phyloP scores from a whole-genome alignment of 2,329 filamentous ascomycete species.

The Coniella lustricola region DNA sequence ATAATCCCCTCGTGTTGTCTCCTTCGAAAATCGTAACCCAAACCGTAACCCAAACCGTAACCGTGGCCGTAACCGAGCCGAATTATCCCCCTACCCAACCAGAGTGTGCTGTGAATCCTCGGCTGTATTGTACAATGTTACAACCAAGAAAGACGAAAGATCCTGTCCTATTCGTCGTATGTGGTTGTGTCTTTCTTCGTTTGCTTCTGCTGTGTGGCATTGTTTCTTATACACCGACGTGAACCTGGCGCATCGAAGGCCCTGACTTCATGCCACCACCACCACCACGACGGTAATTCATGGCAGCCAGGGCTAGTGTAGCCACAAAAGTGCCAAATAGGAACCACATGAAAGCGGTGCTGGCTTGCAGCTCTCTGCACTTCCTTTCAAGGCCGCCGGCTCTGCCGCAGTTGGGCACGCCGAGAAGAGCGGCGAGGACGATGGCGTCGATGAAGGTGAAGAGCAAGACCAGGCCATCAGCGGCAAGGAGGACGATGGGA shows the following conservation, averaged over 20 bases:
- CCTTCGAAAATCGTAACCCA: neutral
- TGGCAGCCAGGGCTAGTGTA: conserved; percentile 48
- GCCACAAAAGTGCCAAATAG: conserved; percentile 57
- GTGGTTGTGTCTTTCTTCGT: too few species aligned
- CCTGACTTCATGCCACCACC: conserved; percentile 38
- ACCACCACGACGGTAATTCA: conserved; percentile 43
- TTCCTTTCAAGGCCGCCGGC: conserved; percentile 47
- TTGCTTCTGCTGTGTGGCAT: too few species aligned
- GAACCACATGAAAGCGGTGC: conserved; percentile 73
- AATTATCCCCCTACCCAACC: too few species aligned
- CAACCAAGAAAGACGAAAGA: too few species aligned
- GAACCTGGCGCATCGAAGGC: conserved; percentile 49
- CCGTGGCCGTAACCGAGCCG: neutral
- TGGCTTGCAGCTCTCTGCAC: conserved; percentile 69
- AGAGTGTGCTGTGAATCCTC: too few species aligned
- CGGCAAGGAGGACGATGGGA: conserved; percentile 43
- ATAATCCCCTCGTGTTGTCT: neutral
- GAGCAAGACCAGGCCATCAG: conserved; percentile 54
- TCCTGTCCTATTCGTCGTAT: too few species aligned
- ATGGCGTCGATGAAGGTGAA: conserved; percentile 67
- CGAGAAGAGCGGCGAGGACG: conserved; percentile 62
- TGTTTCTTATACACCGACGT: conserved; percentile 35
- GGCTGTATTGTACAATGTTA: too few species aligned
- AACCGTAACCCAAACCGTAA: too few species aligned
- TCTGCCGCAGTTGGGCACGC: conserved; percentile 61